phyloP scores from a whole-genome alignment of 495 filamentous ascomycete species.

The Lasiosphaeria hispida region DNA sequence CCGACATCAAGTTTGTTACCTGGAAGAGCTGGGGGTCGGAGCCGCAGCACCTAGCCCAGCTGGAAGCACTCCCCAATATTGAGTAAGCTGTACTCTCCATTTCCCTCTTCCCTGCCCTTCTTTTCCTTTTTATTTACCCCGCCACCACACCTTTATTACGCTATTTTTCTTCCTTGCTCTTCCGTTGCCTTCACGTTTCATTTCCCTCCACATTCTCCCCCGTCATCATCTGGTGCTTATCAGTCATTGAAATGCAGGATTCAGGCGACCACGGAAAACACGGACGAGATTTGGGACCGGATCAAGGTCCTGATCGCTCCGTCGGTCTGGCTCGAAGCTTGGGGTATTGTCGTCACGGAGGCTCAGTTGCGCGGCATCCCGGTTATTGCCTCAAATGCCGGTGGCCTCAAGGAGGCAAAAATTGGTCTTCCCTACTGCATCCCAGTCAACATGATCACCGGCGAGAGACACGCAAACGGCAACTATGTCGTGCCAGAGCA shows the following conservation, averaged over 20 bases:
- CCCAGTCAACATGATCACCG: slow-evolving; percentile 28
- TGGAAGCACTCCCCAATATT: slow-evolving; percentile 24
- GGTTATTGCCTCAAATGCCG: slow-evolving; percentile 32
- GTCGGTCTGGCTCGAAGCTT: slow-evolving; percentile 33
- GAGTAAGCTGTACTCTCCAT: slow-evolving; percentile 16
- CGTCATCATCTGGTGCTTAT: neutral
- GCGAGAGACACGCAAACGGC: slow-evolving; percentile 18
- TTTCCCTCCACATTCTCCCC: neutral
- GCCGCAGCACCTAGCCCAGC: slow-evolving; percentile 10
- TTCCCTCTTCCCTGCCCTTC: neutral
- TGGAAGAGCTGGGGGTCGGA: slow-evolving; percentile 34
- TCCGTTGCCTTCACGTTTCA: neutral
- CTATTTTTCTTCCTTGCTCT: neutral
- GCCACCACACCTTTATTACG: no score
- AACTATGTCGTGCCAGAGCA: slow-evolving; percentile 31
- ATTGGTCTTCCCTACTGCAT: slow-evolving; percentile 28
- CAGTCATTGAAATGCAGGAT: slow-evolving; percentile 13
- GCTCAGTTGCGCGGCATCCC: slow-evolving; percentile 35
- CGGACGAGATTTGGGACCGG: slow-evolving; percentile 32
- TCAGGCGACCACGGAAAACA: slow-evolving; percentile 23
- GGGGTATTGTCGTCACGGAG: slow-evolving; percentile 34
- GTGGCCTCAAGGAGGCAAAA: slow-evolving; percentile 32
- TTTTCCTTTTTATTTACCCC: no score
- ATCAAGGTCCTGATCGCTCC: slow-evolving; percentile 32
- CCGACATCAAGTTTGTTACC: slow-evolving; percentile 29